phyloP scores from a whole-genome alignment of 2,329 filamentous ascomycete genomes.

The Colletotrichum incanum region DNA sequence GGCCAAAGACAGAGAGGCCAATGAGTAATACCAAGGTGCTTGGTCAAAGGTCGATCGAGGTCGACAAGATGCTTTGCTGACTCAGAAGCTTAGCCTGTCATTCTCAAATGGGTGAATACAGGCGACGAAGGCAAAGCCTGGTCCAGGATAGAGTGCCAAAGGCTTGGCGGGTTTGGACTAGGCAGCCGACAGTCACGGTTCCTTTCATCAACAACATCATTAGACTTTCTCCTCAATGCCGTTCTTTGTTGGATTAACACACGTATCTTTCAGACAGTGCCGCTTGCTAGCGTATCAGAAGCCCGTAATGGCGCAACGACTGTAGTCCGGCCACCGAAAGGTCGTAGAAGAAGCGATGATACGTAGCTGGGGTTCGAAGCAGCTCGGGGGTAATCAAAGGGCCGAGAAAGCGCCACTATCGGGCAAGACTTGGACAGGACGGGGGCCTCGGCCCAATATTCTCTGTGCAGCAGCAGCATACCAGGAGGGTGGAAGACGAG shows the following conservation, averaged over 20 bases:
- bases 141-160: not conserved
- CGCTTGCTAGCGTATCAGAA: not conserved
- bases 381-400: conserved; percentile 6
- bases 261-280: not conserved
- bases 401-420: conserved; percentile 31
- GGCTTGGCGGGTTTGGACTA: conserved; percentile 18
- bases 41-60: not conserved
- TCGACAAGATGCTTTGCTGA: not conserved
- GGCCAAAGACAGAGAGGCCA: not conserved
- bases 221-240: not conserved
- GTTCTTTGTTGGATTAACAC: conserved; percentile 29
- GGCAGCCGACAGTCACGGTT: not conserved
- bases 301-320: conserved; percentile 2
- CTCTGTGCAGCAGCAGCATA: conserved; percentile 30
- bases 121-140: not conserved
- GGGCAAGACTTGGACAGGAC: conserved; percentile 1
- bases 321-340: not conserved
- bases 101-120: not conserved
- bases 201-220: conserved; percentile 23
- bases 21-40: not conserved
- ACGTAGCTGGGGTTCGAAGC: conserved; percentile 5
- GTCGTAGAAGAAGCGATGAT: conserved; percentile 15
- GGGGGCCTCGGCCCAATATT: conserved; percentile 21
- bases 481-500: conserved; percentile 15
- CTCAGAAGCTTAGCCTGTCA: not conserved